Evolutionary conservation across 495 filamentous ascomycete species (phyloP).

Genomic region (Daldinia grandis): DNA sequence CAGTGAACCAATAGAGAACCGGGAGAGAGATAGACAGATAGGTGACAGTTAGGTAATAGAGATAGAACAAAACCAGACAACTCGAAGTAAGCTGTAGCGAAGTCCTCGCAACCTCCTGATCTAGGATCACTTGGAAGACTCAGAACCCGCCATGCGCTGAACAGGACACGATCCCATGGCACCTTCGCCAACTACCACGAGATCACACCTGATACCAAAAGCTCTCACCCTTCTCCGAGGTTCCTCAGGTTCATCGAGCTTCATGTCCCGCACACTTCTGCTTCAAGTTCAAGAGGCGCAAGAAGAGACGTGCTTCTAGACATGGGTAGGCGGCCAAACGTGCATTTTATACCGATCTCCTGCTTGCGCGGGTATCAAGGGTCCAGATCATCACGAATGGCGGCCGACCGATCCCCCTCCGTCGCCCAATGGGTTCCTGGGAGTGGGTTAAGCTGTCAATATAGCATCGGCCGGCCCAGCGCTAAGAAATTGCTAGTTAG

Average conservation of each 20-base stretch:
- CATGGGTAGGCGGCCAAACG: slow-evolving; percentile 35
- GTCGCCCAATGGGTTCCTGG: slow-evolving; percentile 23
- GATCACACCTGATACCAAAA: slow-evolving; percentile 18
- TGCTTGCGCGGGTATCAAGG: not conserved
- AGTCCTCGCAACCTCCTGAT: slow-evolving; percentile 25
- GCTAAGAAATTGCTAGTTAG: slow-evolving; percentile 2
- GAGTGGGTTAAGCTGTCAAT: slow-evolving; percentile 12
- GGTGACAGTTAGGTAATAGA: not conserved
- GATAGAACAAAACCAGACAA: slow-evolving; percentile 1
- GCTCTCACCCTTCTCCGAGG: slow-evolving; percentile 29
- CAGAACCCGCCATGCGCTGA: slow-evolving; percentile 21
- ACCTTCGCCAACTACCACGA: slow-evolving; percentile 5
- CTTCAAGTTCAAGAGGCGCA: not conserved
- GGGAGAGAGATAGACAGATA: not conserved
- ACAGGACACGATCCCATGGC: slow-evolving; percentile 1
- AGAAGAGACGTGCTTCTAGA: slow-evolving; percentile 1
- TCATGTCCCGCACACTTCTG: not conserved
- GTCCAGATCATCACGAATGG: slow-evolving; percentile 28
- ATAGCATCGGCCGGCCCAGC: slow-evolving; percentile 1
- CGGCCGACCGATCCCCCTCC: slow-evolving; percentile 15
- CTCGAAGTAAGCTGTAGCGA: slow-evolving; percentile 10
- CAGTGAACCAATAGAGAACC: slow-evolving; percentile 13
- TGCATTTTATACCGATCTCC: slow-evolving; percentile 25
- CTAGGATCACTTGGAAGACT: slow-evolving; percentile 28
- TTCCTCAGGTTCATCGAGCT: slow-evolving; percentile 24